Evolutionary conservation across 2,329 filamentous ascomycete species (phyloP).

Genomic region (Talaromyces piceae): DNA sequence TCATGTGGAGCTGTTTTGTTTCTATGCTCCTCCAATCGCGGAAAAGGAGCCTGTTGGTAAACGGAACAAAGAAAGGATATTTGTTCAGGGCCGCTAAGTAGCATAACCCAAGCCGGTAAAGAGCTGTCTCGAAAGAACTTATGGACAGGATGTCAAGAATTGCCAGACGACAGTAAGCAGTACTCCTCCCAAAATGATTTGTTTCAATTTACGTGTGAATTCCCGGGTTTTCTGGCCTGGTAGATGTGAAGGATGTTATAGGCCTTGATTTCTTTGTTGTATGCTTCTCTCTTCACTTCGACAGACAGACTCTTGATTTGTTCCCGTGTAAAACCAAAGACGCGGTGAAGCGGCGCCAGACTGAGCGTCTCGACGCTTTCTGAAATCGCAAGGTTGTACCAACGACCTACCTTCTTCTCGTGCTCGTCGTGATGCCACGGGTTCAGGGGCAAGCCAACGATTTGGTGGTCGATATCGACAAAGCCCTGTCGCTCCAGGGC

Average conservation of each 20-base stretch:
- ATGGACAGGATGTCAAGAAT: not conserved
- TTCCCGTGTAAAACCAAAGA: constrained; percentile 53
- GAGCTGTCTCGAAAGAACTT: not conserved
- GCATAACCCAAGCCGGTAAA: not conserved
- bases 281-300: constrained; percentile 61
- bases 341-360: constrained; percentile 63
- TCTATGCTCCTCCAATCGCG: not conserved
- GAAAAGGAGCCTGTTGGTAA: not conserved
- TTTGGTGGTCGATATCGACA: constrained; percentile 65
- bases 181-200: not conserved
- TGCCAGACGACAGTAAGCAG: not conserved
- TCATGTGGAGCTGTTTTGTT: not conserved
- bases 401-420: constrained; percentile 63
- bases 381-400: constrained; percentile 74
- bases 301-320: constrained; percentile 57
- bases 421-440: constrained; percentile 61
- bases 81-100: not conserved
- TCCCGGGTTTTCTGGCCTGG: constrained; percentile 34
- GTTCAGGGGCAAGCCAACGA: constrained; percentile 64
- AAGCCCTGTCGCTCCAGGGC: constrained; percentile 67
- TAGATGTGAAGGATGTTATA: constrained; percentile 54
- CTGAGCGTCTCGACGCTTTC: constrained; percentile 67
- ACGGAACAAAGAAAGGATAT: not conserved
- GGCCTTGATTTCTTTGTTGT: constrained; percentile 58
- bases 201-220: constrained; percentile 17